Base-by-base conservation (phyloP, 805 yeast species). In the Nakazawaea ishiwadae region DNA sequence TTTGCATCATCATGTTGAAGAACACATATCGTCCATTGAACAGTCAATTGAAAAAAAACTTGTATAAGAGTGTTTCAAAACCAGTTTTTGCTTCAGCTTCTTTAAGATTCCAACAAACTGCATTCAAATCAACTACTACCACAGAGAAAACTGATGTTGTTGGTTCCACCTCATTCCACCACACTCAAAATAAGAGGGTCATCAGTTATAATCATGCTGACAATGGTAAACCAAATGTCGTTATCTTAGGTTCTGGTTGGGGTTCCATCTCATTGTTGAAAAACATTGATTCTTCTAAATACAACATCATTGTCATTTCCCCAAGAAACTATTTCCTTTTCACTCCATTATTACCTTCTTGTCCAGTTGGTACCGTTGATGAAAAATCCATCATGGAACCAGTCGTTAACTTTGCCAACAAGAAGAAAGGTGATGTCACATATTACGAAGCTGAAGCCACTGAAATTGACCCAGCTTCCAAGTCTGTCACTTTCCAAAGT, bases 401-500 rank as follows among this genome's bases (percentile, higher is more conserved):
- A 38, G 74, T 73, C 40, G 65, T 78, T 60, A 56, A 73, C 34
- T 68, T 73, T 50, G 73, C 78, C 46, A 65, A 71, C 60, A 65
- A 69, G 57, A 60, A 66, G 33, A 63, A 71, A 17, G 77, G 70
- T 51, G 78, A 73, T 53, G 77, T 73, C 39, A 67, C 69, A 41
- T 73, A 71, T 55, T 61, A 71, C 56, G 79, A 73, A 59, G 79
- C 78, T 44, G 79, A 73, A 51, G 77, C 78, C 43, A 73, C 78
- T 43, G 70, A 65, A 39, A 65, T 73, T 40, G 77, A 73, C 51
- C 68, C 73, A 11, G 54, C 57, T 20, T 63, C 62, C 49, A 70
- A 69, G 53, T 60, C 61, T 35, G 52, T 73, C 38, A 69, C 69
- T 39, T 54, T 73, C 51, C 71, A 69, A 52, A 75, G 70, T 33